phyloP scores from a whole-genome alignment of 108 stramenopile genomes.

The Pelagomonas calceolata region DNA sequence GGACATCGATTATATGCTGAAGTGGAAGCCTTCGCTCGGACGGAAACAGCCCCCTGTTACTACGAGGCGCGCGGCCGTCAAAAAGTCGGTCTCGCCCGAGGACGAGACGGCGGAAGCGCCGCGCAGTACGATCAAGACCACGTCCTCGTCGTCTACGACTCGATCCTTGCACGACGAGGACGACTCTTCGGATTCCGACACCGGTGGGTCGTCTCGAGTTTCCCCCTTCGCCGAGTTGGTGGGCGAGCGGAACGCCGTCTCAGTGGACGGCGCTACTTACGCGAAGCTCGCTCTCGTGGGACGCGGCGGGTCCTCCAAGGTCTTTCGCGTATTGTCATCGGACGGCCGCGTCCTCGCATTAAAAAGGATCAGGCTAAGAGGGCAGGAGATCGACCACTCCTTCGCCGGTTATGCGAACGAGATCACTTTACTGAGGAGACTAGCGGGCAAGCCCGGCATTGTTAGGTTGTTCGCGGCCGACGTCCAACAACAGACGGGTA shows the following conservation, averaged over 20 bases:
- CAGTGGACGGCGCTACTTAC: conserved; percentile 65
- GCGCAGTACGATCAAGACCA: too few relatives aligned
- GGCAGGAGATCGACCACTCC: conserved; percentile 50
- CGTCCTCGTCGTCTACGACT: too few relatives aligned
- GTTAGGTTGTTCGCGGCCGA: conserved; percentile 79
- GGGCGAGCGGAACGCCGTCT: conserved; percentile 61
- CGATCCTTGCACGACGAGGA: too few relatives aligned
- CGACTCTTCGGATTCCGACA: too few relatives aligned
- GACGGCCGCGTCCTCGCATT: conserved; percentile 77
- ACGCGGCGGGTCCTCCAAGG: conserved; percentile 90
- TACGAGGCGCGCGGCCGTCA: too few relatives aligned
- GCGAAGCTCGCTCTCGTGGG: conserved; percentile 86
- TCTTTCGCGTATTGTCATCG: conserved; percentile 69
- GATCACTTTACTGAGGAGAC: conserved; percentile 70
- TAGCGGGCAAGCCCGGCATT: conserved; percentile 80
- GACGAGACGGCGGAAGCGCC: too few relatives aligned
- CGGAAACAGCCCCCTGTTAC: too few relatives aligned
- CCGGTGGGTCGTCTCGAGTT: not conserved
- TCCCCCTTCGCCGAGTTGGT: conserved; percentile 56
- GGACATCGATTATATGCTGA: not conserved
- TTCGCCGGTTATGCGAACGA: conserved; percentile 90
- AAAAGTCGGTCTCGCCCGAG: too few relatives aligned
- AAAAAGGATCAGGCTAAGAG: conserved; percentile 83
- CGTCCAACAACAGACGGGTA: conserved; percentile 64
- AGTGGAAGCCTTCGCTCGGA: not conserved